Base-by-base conservation (phyloP, 106 monocot species). In the Dendrobium catenatum region DNA sequence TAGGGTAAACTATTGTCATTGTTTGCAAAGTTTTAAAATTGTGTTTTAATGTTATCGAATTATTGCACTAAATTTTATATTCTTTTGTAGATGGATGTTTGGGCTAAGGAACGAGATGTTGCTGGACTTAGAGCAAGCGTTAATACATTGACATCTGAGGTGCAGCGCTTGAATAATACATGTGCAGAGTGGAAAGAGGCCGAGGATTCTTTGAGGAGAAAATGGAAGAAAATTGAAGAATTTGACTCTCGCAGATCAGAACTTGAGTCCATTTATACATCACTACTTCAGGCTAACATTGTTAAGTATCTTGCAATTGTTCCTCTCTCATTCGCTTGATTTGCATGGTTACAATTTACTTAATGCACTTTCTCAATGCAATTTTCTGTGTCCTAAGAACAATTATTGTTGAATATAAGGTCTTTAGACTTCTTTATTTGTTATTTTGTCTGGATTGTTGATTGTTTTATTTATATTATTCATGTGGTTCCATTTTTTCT, bases 171-270 rank as follows among this genome's bases (percentile, higher is more conserved):
- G 49, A 89, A 89, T 76, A 94, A 92, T 68, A 80, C 94, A 74
- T 97, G 94, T 81, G 85, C 81, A 0, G 97, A 97, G 78, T 92
- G 97, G 89, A 94, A 91, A 89, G 94, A 94, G 84, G 97, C 97
- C 72, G 97, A 94, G 85, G 92, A 94, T 77, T 91, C 94, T 7
- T 79, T 97, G 84, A 94, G 80, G 77, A 97, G 89, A 73, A 97
- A 97, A 73, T 97, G 97, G 97, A 97, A 94, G 82, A 97, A 94
- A 87, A 97, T 97, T 78, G 97, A 97, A 85, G 97, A 92, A 70
- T 97, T 97, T 89, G 94, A 94, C 85, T 85, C 89, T 79, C 94
- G 94, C n/a, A 88, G 97, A 88, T 91, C 89, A 84, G 97, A 97
- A 89, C 82, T 97, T 27, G 94, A 97, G 82, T 78, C 80, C 47